A percentile compares a stretch with the other conserved stretches of the same genome.
These are phyloP conservation scores for Acanthochlamys bracteata DNA, from an alignment of 106 monocot species.

Conservation along the genomic window DNA sequence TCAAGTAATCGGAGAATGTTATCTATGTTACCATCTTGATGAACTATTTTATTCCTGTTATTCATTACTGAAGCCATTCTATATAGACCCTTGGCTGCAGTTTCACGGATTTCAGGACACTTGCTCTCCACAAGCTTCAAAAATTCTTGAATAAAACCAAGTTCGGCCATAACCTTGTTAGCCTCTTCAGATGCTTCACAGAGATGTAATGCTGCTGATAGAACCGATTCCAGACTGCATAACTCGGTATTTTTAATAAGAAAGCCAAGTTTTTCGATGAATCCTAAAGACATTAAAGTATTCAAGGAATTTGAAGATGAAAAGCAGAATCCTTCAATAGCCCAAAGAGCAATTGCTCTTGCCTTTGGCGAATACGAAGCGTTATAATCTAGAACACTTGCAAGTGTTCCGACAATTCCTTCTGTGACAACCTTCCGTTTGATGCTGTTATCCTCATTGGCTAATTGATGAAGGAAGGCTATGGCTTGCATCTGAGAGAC, in stretches of 20 bases:
- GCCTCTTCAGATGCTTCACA: slow-evolving; percentile 24
- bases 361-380: slow-evolving; percentile 31
- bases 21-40: slow-evolving; percentile 37
- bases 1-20: slow-evolving; percentile 36
- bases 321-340: slow-evolving; percentile 28
- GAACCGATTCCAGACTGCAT: slow-evolving; percentile 27
- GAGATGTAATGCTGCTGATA: slow-evolving; percentile 25
- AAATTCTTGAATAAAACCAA: slow-evolving; percentile 34
- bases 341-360: slow-evolving; percentile 39
- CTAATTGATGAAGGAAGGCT: slow-evolving; percentile 34
- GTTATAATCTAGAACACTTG: slow-evolving; percentile 28
- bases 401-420: slow-evolving; percentile 32
- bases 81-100: slow-evolving; percentile 32
- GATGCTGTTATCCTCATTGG: slow-evolving; percentile 18
- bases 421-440: slow-evolving; percentile 15
- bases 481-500: slow-evolving; percentile 25
- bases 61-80: slow-evolving; percentile 25
- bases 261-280: slow-evolving; percentile 32
- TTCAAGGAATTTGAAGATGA: slow-evolving; percentile 16
- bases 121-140: slow-evolving; percentile 28
- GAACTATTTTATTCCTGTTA: slow-evolving; percentile 39
- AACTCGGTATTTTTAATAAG: slow-evolving; percentile 43
- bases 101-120: slow-evolving; percentile 22
- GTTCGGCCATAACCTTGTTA: slow-evolving; percentile 31
- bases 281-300: slow-evolving; percentile 21